Conservation (phyloP, 768 basidiomycete species). For the Lactifluus subvellereus region DNA sequence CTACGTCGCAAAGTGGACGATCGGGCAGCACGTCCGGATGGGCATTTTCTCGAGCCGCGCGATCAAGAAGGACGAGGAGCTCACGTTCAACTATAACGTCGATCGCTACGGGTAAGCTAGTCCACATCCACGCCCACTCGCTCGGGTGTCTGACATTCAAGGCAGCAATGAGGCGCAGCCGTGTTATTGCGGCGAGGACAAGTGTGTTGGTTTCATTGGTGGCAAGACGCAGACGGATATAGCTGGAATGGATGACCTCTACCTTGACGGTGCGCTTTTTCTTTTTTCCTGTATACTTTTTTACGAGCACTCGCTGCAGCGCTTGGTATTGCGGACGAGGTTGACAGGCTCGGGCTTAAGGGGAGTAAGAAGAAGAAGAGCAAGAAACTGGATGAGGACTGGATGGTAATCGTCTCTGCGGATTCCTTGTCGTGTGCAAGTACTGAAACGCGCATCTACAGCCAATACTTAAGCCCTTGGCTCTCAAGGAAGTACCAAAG, state of each 20-base stretch:
- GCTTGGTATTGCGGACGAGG: slow-evolving; percentile 90
- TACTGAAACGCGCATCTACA: slow-evolving; percentile 29
- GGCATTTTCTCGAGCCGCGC: slow-evolving; percentile 91
- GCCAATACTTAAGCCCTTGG: slow-evolving; percentile 73
- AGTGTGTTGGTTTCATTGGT: slow-evolving; percentile 93
- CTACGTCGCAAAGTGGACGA: slow-evolving; percentile 97
- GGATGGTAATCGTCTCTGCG: slow-evolving; percentile 48
- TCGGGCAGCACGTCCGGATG: slow-evolving; percentile 87
- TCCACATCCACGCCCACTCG: not conserved
- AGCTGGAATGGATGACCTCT: slow-evolving; percentile 89
- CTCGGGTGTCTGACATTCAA: not conserved
- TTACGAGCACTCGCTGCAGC: slow-evolving; percentile 42
- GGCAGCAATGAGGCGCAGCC: slow-evolving; percentile 85
- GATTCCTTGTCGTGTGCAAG: not conserved
- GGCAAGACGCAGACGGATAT: slow-evolving; percentile 98
- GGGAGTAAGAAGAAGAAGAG: slow-evolving; percentile 85
- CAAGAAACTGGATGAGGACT: slow-evolving; percentile 93
- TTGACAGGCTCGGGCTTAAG: slow-evolving; percentile 75
- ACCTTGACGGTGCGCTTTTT: slow-evolving; percentile 66
- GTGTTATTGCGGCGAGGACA: slow-evolving; percentile 93
- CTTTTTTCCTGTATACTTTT: not conserved
- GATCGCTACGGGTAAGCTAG: slow-evolving; percentile 89
- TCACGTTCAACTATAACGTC: slow-evolving; percentile 99
- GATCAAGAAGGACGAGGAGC: slow-evolving; percentile 75
- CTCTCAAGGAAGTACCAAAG: slow-evolving; percentile 79